Evolutionary conservation across 495 filamentous ascomycete genomes (phyloP).

Genomic region (Hypoxylon fuscum): DNA sequence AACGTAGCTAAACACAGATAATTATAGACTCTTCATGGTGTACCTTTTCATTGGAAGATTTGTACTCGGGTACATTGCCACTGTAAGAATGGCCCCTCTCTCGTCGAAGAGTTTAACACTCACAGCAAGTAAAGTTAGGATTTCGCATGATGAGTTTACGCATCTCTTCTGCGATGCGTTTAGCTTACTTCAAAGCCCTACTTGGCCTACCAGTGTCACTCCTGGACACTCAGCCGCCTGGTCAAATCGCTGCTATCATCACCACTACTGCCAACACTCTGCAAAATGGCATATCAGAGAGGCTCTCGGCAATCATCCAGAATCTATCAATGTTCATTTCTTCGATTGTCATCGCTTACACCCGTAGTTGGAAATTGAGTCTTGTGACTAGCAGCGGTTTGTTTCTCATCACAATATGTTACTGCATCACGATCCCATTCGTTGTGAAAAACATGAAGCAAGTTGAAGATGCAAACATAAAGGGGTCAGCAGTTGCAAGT

Average conservation of each 20-base stretch:
- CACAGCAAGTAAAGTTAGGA: conserved; percentile 49
- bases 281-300: conserved; percentile 73
- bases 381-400: conserved; percentile 65
- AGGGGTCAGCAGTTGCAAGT: conserved; percentile 68
- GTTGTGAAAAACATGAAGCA: conserved; percentile 64
- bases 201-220: conserved; percentile 62
- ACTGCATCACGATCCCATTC: conserved; percentile 63
- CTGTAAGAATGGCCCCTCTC: conserved; percentile 50
- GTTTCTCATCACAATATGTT: conserved; percentile 64
- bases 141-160: conserved; percentile 64
- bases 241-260: conserved; percentile 66
- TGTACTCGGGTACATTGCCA: conserved; percentile 62
- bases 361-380: conserved; percentile 65
- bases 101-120: neutral
- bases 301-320: conserved; percentile 63
- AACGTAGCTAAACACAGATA: conserved; percentile 3
- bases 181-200: conserved; percentile 61
- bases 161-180: conserved; percentile 63
- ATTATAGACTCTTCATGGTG: conserved; percentile 62
- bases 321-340: conserved; percentile 59
- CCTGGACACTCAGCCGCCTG: conserved; percentile 62
- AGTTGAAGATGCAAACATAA: conserved; percentile 65
- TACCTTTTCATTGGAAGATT: conserved; percentile 71
- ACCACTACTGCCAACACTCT: conserved; percentile 70
- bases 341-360: conserved; percentile 64